Conservation (phyloP, 1,284 basidiomycete species). For the Pascua sp. region DNA sequence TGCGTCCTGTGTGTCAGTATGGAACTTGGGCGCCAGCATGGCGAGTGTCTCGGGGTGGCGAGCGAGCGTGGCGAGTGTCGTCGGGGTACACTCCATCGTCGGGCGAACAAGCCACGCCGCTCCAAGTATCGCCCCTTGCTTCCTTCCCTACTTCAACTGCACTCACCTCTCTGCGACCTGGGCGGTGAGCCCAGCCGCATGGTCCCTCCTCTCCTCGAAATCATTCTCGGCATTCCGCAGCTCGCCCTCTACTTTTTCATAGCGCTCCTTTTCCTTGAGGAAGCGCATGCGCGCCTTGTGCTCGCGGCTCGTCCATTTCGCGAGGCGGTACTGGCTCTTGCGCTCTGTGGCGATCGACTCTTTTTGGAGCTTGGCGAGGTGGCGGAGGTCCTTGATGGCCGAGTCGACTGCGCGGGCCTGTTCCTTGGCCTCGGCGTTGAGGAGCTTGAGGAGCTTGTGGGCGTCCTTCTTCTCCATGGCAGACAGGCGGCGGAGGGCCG, state of each 20-base stretch:
- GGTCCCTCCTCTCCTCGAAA: slow-evolving; percentile 47
- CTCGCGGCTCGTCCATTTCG: slow-evolving; percentile 47
- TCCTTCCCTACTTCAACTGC: not conserved
- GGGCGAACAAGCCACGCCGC: too few relatives aligned
- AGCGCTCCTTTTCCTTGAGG: slow-evolving; percentile 50
- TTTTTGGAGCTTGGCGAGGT: slow-evolving; percentile 44
- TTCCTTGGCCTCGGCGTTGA: slow-evolving; percentile 48
- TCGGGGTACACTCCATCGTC: too few relatives aligned
- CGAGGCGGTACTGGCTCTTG: slow-evolving; percentile 44
- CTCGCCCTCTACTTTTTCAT: slow-evolving; percentile 46
- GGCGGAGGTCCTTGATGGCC: slow-evolving; percentile 49
- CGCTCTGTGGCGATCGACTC: slow-evolving; percentile 48
- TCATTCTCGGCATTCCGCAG: slow-evolving; percentile 48
- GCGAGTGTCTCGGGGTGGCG: not conserved
- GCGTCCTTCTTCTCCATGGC: slow-evolving; percentile 49
- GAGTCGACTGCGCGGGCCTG: slow-evolving; percentile 43
- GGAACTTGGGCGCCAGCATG: not conserved
- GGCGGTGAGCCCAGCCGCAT: slow-evolving; percentile 41
- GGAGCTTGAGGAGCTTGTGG: slow-evolving; percentile 45
- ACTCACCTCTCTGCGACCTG: slow-evolving; percentile 38
- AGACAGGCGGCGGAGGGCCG: slow-evolving; percentile 32
- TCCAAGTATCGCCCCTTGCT: not conserved
- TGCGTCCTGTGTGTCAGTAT: slow-evolving; percentile 34
- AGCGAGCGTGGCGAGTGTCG: not conserved
- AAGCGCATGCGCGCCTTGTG: slow-evolving; percentile 50